These are phyloP conservation scores for Solanum pennellii DNA, from an alignment of 257 asterid genomes.

Conservation along the genomic window DNA sequence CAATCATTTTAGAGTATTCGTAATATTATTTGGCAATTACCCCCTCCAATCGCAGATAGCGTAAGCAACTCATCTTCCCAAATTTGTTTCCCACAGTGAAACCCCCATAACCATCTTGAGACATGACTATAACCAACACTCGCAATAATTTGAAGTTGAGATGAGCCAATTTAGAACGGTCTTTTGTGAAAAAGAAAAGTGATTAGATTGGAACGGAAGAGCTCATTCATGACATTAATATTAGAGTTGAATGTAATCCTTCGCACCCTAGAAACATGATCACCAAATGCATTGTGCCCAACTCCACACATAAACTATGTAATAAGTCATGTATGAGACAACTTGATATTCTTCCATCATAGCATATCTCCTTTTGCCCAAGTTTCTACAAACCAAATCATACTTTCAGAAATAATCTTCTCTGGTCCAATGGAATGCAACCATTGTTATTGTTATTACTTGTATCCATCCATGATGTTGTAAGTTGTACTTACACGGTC, in stretches of 20 bases:
- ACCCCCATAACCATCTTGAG: not conserved
- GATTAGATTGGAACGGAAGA: too few species aligned
- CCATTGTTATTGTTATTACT: not conserved
- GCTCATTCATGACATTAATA: not conserved
- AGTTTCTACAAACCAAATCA: too few species aligned
- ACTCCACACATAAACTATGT: not conserved
- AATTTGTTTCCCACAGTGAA: not conserved
- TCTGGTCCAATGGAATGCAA: not conserved
- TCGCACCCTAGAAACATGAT: not conserved
- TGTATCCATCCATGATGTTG: not conserved
- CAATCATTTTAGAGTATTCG: too few species aligned
- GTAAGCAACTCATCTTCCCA: not conserved
- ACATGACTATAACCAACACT: not conserved
- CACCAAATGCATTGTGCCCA: not conserved
- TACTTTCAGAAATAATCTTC: not conserved
- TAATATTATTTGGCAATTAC: not conserved
- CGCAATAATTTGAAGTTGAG: not conserved
- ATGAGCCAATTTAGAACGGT: not conserved
- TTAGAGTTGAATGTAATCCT: not conserved
- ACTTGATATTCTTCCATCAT: not conserved
- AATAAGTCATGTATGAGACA: not conserved
- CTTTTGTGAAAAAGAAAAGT: too few species aligned
- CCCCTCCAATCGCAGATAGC: not conserved
- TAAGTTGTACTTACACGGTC: not conserved
- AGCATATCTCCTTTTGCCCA: not conserved